A percentile compares a stretch with the other conserved stretches of the same genome.
phyloP scores from a whole-genome alignment of 2,329 filamentous ascomycete genomes.

The Metarhizium humberi region DNA sequence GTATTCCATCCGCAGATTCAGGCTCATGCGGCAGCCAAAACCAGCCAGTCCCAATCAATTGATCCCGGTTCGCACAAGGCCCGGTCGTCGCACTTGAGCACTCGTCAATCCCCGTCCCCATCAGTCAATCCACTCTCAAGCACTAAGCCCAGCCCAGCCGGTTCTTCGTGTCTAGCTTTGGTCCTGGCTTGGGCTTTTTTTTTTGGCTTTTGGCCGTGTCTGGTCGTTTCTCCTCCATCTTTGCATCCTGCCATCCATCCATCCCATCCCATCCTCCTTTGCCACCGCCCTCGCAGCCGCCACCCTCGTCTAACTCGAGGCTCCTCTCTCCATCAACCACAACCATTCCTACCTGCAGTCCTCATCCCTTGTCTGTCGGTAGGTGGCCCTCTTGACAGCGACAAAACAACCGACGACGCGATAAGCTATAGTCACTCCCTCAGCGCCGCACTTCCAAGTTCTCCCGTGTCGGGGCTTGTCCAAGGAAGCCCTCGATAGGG shows the following conservation, averaged over 20 bases:
- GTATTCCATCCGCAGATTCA: too few relatives aligned
- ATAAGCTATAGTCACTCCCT: not conserved
- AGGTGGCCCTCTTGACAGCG: not conserved
- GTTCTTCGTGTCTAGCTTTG: not conserved
- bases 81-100: not conserved
- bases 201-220: not conserved
- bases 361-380: not conserved
- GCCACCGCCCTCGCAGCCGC: conserved; percentile 2
- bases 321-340: not conserved
- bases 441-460: not conserved
- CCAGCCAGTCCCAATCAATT: not conserved
- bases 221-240: conserved; percentile 1
- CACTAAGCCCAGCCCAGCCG: not conserved
- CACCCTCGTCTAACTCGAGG: not conserved
- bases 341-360: not conserved
- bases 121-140: not conserved
- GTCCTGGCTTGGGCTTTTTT: not conserved
- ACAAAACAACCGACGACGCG: not conserved
- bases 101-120: not conserved
- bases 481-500: conserved; percentile 6
- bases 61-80: too few relatives aligned
- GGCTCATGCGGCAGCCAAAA: too few relatives aligned
- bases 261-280: conserved; percentile 1
- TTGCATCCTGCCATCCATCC: not conserved
- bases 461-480: not conserved